Evolutionary conservation across 2,329 filamentous ascomycete species (phyloP).

Genomic region (Monilinia polystroma): DNA sequence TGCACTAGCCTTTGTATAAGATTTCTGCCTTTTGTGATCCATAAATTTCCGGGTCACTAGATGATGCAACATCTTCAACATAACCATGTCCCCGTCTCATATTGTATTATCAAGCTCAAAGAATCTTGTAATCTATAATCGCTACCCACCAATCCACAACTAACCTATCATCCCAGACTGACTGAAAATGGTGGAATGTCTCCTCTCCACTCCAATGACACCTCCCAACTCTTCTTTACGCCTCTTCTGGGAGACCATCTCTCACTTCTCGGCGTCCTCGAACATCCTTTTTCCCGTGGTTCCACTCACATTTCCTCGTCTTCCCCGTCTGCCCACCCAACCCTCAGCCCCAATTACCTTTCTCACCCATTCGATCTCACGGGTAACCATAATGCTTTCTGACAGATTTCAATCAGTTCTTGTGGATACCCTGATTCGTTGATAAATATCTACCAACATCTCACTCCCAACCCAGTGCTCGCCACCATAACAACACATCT

Average conservation of each 20-base stretch:
- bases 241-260: neutral
- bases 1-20: neutral
- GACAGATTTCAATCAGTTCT: too few species aligned
- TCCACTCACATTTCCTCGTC: constrained; percentile 49
- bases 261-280: constrained; percentile 36
- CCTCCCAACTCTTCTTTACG: neutral
- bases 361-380: constrained; percentile 44
- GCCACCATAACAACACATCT: neutral
- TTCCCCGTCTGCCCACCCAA: constrained; percentile 40
- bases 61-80: neutral
- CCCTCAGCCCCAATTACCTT: constrained; percentile 46
- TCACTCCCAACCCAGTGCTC: neutral
- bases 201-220: neutral
- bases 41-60: neutral
- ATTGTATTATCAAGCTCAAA: neutral
- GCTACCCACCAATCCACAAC: neutral
- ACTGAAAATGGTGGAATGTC: neutral
- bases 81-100: neutral
- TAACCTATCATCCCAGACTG: neutral
- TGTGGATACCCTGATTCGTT: neutral
- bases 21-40: neutral
- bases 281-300: constrained; percentile 55
- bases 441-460: neutral
- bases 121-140: neutral
- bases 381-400: neutral